A percentile compares a stretch with the other conserved stretches of the same genome.
These are phyloP conservation scores for Stygiomarasmius scandens DNA, from an alignment of 1,284 basidiomycete species.

Conservation along the genomic window DNA sequence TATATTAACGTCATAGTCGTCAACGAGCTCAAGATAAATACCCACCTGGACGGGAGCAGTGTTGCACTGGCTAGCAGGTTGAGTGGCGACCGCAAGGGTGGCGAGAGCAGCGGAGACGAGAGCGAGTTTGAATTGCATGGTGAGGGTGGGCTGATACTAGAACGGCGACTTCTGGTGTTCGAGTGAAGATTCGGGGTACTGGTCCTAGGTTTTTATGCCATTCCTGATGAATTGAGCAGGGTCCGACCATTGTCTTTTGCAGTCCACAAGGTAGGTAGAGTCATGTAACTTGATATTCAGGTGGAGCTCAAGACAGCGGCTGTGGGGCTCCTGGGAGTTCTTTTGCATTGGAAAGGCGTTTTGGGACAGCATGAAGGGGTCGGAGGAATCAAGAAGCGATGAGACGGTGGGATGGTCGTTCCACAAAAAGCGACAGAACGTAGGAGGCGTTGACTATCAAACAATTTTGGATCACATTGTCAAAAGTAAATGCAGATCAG, in stretches of 20 bases:
- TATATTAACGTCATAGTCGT: background rate
- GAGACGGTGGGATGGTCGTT: background rate
- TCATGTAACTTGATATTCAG: background rate
- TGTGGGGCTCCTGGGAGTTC: background rate
- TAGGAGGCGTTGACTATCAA: background rate
- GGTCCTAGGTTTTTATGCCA: constrained; percentile 3
- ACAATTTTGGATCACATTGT: background rate
- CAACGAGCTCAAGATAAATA: too few species aligned
- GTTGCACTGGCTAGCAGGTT: constrained; percentile 25
- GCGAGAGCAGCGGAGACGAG: constrained; percentile 24
- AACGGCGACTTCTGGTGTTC: constrained; percentile 14
- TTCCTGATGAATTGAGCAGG: background rate
- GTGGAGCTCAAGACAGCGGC: constrained; percentile 2
- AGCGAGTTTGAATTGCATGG: constrained; percentile 30
- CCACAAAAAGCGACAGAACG: background rate
- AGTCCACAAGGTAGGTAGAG: background rate
- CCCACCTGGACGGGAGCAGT: constrained; percentile 27
- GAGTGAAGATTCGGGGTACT: background rate
- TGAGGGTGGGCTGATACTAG: constrained; percentile 9
- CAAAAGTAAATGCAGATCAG: background rate
- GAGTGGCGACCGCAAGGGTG: constrained; percentile 28
- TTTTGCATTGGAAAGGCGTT: background rate
- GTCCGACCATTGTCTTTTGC: background rate
- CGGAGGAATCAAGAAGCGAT: background rate
- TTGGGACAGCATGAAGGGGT: background rate